Base-by-base conservation (phyloP, 768 basidiomycete species). In the Podaxis sp. region DNA sequence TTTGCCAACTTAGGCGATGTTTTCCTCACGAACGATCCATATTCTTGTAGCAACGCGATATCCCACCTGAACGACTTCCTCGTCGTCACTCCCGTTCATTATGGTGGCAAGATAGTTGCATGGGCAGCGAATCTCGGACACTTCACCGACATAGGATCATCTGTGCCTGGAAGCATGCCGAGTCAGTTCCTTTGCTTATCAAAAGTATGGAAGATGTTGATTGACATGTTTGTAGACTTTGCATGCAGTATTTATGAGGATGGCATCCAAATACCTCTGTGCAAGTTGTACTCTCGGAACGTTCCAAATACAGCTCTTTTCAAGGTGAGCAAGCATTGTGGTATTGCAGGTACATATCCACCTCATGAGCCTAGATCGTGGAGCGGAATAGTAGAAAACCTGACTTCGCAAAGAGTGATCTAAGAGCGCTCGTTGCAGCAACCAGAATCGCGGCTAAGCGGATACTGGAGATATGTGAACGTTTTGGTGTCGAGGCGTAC, bases 11-110 rank as follows among this genome's bases (percentile, higher is more conserved):
- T n/a, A 66, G 64, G 55, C 11, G 63, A 67, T 27, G 62, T 71
- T 0, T 73, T 71, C 57, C 51, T 73, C 22, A 72, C 71, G 15
- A 73, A 73, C n/a, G 72, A 73, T 55, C 71, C 71, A 24, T 72
- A 71, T 50, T 66, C 67, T 22, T 68, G 68, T 8, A 58, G 68
- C 61, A 69, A 66, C 27, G 71, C 70, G 4, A 73, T 73, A 22
- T 72, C 71, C 7, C 72, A 73, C 61, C 60, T 73, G 37, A 73
- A 73, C 53, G 72, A 73, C 59, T 70, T 73, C 59, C 67, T 73
- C 41, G 70, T 71, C 37, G 63, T 73, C 47, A 66, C 64, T 6
- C 72, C 72, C 4, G 68, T 73, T 38, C 70, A 70, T 59, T 63
- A 66, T 59, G 55, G 69, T 5, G 68, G 70, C 9, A 72, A 72